Conservation (phyloP, 139 green algal genomes). For the Coccomyxa sp. region DNA sequence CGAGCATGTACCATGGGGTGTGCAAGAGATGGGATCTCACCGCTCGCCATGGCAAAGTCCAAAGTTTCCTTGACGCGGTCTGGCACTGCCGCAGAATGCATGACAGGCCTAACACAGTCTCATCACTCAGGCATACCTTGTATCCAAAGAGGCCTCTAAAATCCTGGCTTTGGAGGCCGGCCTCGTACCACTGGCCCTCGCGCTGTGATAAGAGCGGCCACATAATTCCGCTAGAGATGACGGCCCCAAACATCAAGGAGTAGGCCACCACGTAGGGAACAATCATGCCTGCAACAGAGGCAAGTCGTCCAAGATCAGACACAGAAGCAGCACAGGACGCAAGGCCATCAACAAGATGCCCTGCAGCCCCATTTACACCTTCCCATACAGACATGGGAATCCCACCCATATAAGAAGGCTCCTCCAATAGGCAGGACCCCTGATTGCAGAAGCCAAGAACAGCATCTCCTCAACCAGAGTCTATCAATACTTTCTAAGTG, state of each 20-base stretch:
- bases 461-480: neutral
- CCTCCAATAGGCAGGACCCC: neutral
- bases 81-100: too few relatives aligned
- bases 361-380: neutral
- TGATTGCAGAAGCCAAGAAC: neutral
- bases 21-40: neutral
- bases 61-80: too few relatives aligned
- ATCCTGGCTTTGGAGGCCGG: conserved; percentile 6
- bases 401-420: neutral
- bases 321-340: neutral
- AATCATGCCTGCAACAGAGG: conserved; percentile 32
- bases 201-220: conserved; percentile 37
- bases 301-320: too few relatives aligned
- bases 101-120: too few relatives aligned
- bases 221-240: conserved; percentile 39
- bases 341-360: neutral
- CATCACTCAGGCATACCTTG: conserved; percentile 28
- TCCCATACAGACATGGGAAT: neutral
- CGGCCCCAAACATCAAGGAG: conserved; percentile 36
- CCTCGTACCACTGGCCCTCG: conserved; percentile 38
- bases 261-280: conserved; percentile 38
- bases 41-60: neutral
- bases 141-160: conserved; percentile 48
- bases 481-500: neutral
- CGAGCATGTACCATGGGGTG: too few relatives aligned